Evolutionary conservation across 2,329 filamentous ascomycete species (phyloP).

Genomic region (Saccharata proteae): DNA sequence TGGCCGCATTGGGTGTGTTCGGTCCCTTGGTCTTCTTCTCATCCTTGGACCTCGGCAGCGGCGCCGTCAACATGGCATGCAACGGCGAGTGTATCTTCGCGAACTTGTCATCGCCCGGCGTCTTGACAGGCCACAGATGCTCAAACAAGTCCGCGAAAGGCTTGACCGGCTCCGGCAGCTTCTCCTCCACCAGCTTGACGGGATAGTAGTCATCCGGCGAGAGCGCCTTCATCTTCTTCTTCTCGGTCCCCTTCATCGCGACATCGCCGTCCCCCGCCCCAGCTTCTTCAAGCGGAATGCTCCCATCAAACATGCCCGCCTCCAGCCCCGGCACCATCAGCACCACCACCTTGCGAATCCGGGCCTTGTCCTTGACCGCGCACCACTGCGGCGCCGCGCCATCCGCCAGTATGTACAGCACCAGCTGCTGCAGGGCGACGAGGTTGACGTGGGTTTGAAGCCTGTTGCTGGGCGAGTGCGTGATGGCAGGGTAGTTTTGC

Average conservation of each 20-base stretch:
- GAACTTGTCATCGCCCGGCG: conserved; percentile 73
- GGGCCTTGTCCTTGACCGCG: conserved; percentile 42
- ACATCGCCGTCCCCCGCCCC: conserved; percentile 6
- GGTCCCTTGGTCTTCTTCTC: conserved; percentile 50
- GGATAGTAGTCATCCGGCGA: conserved; percentile 40
- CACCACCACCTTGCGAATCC: conserved; percentile 63
- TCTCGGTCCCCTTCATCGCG: conserved; percentile 11
- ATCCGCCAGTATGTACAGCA: conserved; percentile 49
- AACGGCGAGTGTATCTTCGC: conserved; percentile 78
- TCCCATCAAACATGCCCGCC: conserved; percentile 71
- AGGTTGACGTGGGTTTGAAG: conserved; percentile 45
- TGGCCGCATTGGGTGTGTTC: conserved; percentile 50
- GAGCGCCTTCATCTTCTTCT: conserved; percentile 21
- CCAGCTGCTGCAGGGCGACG: conserved; percentile 44
- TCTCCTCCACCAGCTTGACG: conserved; percentile 26
- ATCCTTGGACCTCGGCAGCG: conserved; percentile 56
- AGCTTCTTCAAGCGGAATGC: conserved; percentile 22
- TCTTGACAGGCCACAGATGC: conserved; percentile 79
- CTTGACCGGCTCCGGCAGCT: conserved; percentile 33
- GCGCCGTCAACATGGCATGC: conserved; percentile 67
- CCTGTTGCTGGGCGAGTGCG: conserved; percentile 40
- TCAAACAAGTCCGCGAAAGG: conserved; percentile 72
- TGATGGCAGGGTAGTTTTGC: conserved; percentile 41
- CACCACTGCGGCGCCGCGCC: conserved; percentile 50
- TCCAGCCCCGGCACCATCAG: conserved; percentile 90